Evolutionary conservation across 2,329 filamentous ascomycete species (phyloP).

Genomic region (Cercospora janseana): DNA sequence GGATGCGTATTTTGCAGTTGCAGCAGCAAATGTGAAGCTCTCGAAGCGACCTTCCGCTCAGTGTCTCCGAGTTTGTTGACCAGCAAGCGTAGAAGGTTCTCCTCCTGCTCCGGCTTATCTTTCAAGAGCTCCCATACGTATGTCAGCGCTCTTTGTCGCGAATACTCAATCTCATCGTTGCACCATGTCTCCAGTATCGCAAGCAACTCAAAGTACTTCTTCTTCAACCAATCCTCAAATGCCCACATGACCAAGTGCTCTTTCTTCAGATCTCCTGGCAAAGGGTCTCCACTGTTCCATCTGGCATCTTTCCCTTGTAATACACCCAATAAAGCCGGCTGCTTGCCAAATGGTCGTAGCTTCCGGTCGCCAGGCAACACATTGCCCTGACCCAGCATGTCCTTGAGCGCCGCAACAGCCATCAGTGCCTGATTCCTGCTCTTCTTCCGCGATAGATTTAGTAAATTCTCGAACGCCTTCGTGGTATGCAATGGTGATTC

Average conservation of each 20-base stretch:
- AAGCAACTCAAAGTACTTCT: conserved; percentile 87
- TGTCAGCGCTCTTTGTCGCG: conserved; percentile 80
- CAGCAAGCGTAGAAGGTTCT: conserved; percentile 83
- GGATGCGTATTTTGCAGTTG: conserved; percentile 88
- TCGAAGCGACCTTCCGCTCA: conserved; percentile 91
- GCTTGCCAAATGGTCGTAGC: conserved; percentile 72
- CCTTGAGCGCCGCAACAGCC: conserved; percentile 88
- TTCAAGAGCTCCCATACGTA: conserved; percentile 89
- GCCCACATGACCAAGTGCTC: conserved; percentile 82
- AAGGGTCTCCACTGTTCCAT: conserved; percentile 67
- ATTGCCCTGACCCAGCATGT: conserved; percentile 86
- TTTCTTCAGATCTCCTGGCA: conserved; percentile 73
- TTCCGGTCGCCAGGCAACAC: conserved; percentile 80
- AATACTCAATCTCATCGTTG: conserved; percentile 92
- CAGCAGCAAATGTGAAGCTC: conserved; percentile 87
- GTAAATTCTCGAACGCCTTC: conserved; percentile 80
- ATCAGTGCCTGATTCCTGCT: conserved; percentile 90
- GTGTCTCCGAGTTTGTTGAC: conserved; percentile 97
- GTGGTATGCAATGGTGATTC: conserved; percentile 93
- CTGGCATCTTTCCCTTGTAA: conserved; percentile 61
- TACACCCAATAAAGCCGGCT: conserved; percentile 71
- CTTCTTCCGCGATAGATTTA: conserved; percentile 83
- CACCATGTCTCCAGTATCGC: conserved; percentile 91
- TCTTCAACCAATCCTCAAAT: conserved; percentile 94
- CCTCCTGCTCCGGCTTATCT: conserved; percentile 96